Percentiles rank a stretch among this genome's conserved stretches.
These are phyloP conservation scores for Huiozyma naganishii DNA, from an alignment of 805 yeast genomes.

Conservation along the genomic window DNA sequence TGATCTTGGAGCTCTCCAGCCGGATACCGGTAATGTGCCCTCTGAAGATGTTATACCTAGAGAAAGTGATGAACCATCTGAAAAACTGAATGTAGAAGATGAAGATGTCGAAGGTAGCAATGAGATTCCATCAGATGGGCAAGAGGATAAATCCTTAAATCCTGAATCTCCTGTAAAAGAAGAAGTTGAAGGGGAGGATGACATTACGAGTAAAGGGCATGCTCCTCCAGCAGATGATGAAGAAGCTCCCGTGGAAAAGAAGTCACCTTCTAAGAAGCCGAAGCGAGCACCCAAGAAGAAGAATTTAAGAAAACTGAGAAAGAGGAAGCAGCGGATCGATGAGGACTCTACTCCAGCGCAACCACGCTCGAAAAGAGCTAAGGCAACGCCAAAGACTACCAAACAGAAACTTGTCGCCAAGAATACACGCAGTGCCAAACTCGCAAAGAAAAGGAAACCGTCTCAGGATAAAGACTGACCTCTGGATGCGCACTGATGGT, in stretches of 20 bases:
- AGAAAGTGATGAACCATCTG: too few relatives aligned
- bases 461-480: too few relatives aligned
- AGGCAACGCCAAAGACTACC: background rate
- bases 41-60: too few relatives aligned
- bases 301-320: slow-evolving; percentile 2
- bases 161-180: background rate
- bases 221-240: background rate
- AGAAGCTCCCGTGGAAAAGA: background rate
- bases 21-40: too few relatives aligned
- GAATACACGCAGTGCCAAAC: too few relatives aligned
- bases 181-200: background rate
- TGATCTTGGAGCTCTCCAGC: background rate
- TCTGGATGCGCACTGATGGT: too few relatives aligned
- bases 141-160: background rate
- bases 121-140: background rate
- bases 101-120: background rate
- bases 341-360: background rate
- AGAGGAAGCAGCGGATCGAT: slow-evolving; percentile 6
- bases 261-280: background rate
- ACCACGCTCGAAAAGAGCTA: background rate
- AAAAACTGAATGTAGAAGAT: background rate
- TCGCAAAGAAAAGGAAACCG: too few relatives aligned
- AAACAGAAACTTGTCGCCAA: too few relatives aligned
- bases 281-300: background rate
- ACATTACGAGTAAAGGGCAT: background rate